Evolutionary conservation across 495 filamentous ascomycete genomes (phyloP).

Genomic region (Xylaria intraflava): DNA sequence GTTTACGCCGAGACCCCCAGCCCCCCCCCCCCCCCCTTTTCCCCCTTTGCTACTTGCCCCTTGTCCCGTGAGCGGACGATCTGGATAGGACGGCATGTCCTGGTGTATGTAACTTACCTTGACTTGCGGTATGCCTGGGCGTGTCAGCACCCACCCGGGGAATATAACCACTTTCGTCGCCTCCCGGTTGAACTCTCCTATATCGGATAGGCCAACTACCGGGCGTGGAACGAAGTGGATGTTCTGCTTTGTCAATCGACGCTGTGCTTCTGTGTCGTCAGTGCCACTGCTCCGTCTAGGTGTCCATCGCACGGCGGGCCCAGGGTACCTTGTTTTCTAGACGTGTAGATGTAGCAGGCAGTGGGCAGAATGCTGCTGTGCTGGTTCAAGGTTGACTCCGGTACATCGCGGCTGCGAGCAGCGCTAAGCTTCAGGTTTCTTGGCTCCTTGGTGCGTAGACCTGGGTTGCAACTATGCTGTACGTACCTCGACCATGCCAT

Average conservation of each 20-base stretch:
- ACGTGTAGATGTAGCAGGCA: too few relatives aligned
- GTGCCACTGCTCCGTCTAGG: neutral
- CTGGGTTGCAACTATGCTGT: too few relatives aligned
- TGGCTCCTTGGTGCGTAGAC: neutral
- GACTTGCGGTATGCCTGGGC: neutral
- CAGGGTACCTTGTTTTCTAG: neutral
- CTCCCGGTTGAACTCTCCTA: neutral
- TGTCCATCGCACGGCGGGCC: neutral
- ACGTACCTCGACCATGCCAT: neutral
- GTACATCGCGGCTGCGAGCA: neutral
- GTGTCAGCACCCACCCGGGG: neutral
- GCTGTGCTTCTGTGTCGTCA: neutral
- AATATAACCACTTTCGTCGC: neutral
- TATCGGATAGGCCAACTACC: neutral
- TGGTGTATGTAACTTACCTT: neutral
- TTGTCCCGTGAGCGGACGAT: neutral
- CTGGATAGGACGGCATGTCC: neutral
- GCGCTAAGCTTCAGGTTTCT: neutral
- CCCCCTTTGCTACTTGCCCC: neutral
- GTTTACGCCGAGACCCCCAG: neutral
- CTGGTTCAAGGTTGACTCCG: too few relatives aligned
- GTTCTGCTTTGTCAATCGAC: neutral
- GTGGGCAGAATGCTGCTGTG: neutral
- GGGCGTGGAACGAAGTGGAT: neutral
- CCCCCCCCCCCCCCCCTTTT: too few relatives aligned